These are phyloP conservation scores for Triangularia setosa DNA, from an alignment of 2,329 filamentous ascomycete genomes.

Conservation along the genomic window DNA sequence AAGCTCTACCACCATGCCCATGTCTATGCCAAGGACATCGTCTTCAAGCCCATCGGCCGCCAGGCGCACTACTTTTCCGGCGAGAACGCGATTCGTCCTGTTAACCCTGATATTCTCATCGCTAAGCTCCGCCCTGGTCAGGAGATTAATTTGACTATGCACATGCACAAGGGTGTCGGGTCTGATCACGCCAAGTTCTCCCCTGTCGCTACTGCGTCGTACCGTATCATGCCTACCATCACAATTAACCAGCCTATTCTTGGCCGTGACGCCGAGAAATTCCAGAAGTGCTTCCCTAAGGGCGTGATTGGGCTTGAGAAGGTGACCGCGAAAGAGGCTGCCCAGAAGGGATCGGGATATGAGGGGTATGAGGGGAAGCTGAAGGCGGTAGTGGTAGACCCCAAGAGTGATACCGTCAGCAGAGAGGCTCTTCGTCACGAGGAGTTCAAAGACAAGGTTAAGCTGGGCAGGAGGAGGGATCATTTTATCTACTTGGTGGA, in stretches of 20 bases:
- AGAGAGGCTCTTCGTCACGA: conserved; percentile 86
- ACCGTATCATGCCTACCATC: conserved; percentile 86
- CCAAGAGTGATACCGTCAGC: conserved; percentile 93
- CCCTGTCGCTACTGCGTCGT: conserved; percentile 89
- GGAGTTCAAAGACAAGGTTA: conserved; percentile 94
- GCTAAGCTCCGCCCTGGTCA: conserved; percentile 92
- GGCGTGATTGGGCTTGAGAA: conserved; percentile 81
- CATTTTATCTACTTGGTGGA: conserved; percentile 98
- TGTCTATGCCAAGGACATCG: conserved; percentile 74
- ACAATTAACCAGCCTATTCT: conserved; percentile 78
- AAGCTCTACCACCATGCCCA: conserved; percentile 84
- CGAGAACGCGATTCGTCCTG: conserved; percentile 64
- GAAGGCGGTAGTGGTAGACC: conserved; percentile 82
- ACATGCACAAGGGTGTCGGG: conserved; percentile 92
- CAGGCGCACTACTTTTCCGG: conserved; percentile 68
- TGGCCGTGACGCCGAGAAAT: conserved; percentile 83
- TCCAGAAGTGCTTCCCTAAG: conserved; percentile 79
- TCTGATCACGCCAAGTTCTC: conserved; percentile 96
- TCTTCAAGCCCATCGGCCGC: conserved; percentile 70
- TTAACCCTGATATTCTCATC: conserved; percentile 89
- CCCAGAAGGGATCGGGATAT: conserved; percentile 58
- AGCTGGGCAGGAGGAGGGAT: conserved; percentile 82
- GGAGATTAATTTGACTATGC: conserved; percentile 78
- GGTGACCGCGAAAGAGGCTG: conserved; percentile 64
- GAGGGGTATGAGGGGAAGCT: conserved; percentile 72